Evolutionary conservation across 495 filamentous ascomycete genomes (phyloP).

Genomic region (Geoglossum glabrum): DNA sequence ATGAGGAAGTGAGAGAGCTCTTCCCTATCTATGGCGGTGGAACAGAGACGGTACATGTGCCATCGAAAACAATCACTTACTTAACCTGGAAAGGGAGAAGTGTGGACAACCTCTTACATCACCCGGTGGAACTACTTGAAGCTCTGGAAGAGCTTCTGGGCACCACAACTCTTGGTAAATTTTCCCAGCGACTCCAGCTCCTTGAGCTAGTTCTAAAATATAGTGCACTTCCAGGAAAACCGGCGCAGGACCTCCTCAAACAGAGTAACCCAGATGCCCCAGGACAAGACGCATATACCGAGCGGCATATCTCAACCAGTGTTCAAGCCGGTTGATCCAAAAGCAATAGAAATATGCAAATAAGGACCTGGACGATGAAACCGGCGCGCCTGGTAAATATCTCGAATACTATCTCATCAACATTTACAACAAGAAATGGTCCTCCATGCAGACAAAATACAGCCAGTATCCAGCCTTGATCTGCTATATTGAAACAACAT

Average conservation of each 20-base stretch:
- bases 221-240: slow-evolving; percentile 48
- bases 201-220: slow-evolving; percentile 72
- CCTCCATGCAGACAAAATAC: too few relatives aligned
- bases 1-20: slow-evolving; percentile 53
- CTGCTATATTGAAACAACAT: background rate
- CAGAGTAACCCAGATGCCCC: slow-evolving; percentile 39
- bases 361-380: slow-evolving; percentile 35
- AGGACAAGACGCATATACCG: slow-evolving; percentile 6
- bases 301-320: slow-evolving; percentile 6
- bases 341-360: slow-evolving; percentile 31
- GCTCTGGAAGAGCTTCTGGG: slow-evolving; percentile 58
- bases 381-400: slow-evolving; percentile 54
- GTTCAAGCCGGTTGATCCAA: slow-evolving; percentile 18
- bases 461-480: too few relatives aligned
- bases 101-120: slow-evolving; percentile 37
- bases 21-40: slow-evolving; percentile 58
- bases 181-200: slow-evolving; percentile 44
- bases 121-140: slow-evolving; percentile 45
- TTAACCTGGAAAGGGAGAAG: slow-evolving; percentile 64
- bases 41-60: background rate
- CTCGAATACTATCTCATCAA: slow-evolving; percentile 38
- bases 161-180: slow-evolving; percentile 63
- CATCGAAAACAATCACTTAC: slow-evolving; percentile 27
- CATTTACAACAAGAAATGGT: too few relatives aligned
- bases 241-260: slow-evolving; percentile 40